A percentile compares a stretch with the other conserved stretches of the same genome.
Evolutionary conservation across 2,329 filamentous ascomycete genomes (phyloP).

Genomic region (Aspergillus novoparasiticus): DNA sequence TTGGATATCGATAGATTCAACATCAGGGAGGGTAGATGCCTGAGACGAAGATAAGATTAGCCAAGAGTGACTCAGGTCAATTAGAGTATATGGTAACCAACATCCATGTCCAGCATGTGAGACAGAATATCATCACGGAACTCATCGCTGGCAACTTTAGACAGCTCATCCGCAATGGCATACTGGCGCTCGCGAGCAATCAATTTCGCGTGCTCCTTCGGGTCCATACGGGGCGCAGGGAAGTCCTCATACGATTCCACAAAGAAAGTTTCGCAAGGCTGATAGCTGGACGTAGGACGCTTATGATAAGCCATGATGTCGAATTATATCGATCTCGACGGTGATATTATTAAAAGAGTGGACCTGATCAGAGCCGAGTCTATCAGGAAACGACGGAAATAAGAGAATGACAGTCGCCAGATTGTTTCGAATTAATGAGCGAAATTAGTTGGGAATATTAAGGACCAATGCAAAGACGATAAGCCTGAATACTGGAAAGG

Average conservation of each 20-base stretch:
- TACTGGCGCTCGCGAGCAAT: slow-evolving; percentile 82
- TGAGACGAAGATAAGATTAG: slow-evolving; percentile 39
- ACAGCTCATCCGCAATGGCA: slow-evolving; percentile 85
- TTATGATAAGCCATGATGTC: slow-evolving; percentile 59
- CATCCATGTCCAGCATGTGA: slow-evolving; percentile 95
- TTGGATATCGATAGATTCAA: slow-evolving; percentile 97
- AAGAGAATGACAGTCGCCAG: slow-evolving; percentile 56
- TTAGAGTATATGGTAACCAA: slow-evolving; percentile 32
- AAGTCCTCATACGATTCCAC: slow-evolving; percentile 63
- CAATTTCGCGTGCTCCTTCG: slow-evolving; percentile 75
- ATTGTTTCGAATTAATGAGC: slow-evolving; percentile 54
- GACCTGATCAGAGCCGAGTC: slow-evolving; percentile 43
- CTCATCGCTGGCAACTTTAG: slow-evolving; percentile 79
- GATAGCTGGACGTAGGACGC: slow-evolving; percentile 56
- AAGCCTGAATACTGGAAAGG: slow-evolving; percentile 39
- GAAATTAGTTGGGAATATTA: slow-evolving; percentile 61
- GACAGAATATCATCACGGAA: slow-evolving; percentile 92
- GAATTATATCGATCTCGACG: slow-evolving; percentile 26
- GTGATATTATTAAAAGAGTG: slow-evolving; percentile 38
- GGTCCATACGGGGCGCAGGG: slow-evolving; percentile 58
- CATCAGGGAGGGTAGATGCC: slow-evolving; percentile 89
- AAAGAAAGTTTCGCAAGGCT: slow-evolving; percentile 70
- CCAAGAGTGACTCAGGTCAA: neutral
- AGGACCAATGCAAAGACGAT: slow-evolving; percentile 47
- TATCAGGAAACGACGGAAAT: slow-evolving; percentile 45